These are phyloP conservation scores for Eruca vesicaria DNA, from an alignment of 441 rosid species.

Conservation along the genomic window DNA sequence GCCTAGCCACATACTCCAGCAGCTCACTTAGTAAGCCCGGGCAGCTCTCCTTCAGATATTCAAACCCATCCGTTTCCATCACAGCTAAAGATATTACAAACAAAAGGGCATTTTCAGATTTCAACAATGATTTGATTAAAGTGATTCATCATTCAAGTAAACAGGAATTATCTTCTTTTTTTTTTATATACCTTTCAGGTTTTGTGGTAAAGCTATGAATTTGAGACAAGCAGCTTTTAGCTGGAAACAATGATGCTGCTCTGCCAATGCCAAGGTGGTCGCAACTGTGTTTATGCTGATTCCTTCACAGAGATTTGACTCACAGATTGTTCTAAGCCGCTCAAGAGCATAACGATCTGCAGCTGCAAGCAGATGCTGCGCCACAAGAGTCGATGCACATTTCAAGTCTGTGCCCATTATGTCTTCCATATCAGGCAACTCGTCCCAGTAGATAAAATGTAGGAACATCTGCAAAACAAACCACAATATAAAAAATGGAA, in stretches of 20 bases:
- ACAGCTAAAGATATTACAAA: constrained; percentile 43
- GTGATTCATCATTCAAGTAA: background rate
- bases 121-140: background rate
- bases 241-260: constrained; percentile 88
- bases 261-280: constrained; percentile 88
- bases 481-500: background rate
- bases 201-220: constrained; percentile 71
- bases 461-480: constrained; percentile 69
- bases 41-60: constrained; percentile 73
- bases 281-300: constrained; percentile 83
- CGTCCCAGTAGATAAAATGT: constrained; percentile 84
- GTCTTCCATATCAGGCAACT: constrained; percentile 78
- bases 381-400: constrained; percentile 80
- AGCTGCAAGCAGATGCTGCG: constrained; percentile 92
- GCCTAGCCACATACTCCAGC: constrained; percentile 61
- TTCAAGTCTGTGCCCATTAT: constrained; percentile 66
- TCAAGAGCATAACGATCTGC: constrained; percentile 90
- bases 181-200: constrained; percentile 49
- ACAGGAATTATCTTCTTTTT: background rate
- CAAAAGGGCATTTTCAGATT: background rate
- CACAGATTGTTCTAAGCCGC: constrained; percentile 73
- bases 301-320: constrained; percentile 72
- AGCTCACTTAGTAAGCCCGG: constrained; percentile 64
- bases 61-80: constrained; percentile 71
- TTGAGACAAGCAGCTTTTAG: constrained; percentile 82